These are phyloP conservation scores for Aquilaria malaccensis DNA, from an alignment of 345 rosid genomes.

Conservation along the genomic window DNA sequence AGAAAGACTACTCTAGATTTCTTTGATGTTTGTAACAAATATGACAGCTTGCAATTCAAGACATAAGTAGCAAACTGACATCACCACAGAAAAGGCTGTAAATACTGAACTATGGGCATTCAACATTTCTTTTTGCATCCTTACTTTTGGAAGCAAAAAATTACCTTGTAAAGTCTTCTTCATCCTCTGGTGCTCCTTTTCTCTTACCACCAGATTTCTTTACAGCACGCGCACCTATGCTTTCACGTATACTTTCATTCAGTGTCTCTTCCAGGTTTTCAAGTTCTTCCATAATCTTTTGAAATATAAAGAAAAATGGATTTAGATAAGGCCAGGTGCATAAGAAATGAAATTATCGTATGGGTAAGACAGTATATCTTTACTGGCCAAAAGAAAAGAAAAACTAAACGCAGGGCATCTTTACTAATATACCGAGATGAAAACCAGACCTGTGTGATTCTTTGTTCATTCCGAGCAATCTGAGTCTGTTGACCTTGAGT, in stretches of 20 bases:
- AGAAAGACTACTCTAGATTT: too few species aligned
- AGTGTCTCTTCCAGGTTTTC: conserved; percentile 95
- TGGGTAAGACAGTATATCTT: not conserved
- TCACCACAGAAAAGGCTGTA: too few species aligned
- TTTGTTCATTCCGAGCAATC: conserved; percentile 96
- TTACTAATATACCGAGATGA: not conserved
- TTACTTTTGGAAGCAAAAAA: conserved; percentile 5
- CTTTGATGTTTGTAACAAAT: too few species aligned
- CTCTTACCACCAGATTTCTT: conserved; percentile 36
- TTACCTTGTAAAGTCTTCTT: conserved; percentile 65
- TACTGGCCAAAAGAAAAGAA: too few species aligned
- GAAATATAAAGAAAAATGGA: conserved; percentile 6
- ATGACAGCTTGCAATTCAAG: too few species aligned
- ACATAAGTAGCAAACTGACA: too few species aligned
- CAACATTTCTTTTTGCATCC: conserved; percentile 5
- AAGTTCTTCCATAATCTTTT: conserved; percentile 83
- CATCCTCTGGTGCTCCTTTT: conserved; percentile 58
- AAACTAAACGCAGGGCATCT: not conserved
- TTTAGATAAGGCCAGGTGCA: too few species aligned
- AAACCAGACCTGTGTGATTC: conserved; percentile 59
- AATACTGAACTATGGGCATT: not conserved
- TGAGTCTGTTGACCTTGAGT: conserved; percentile 99
- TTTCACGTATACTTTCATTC: conserved; percentile 90
- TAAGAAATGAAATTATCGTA: not conserved
- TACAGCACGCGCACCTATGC: conserved; percentile 79